Conservation (phyloP, 768 basidiomycete genomes). For the Pleurotus eryngii region DNA sequence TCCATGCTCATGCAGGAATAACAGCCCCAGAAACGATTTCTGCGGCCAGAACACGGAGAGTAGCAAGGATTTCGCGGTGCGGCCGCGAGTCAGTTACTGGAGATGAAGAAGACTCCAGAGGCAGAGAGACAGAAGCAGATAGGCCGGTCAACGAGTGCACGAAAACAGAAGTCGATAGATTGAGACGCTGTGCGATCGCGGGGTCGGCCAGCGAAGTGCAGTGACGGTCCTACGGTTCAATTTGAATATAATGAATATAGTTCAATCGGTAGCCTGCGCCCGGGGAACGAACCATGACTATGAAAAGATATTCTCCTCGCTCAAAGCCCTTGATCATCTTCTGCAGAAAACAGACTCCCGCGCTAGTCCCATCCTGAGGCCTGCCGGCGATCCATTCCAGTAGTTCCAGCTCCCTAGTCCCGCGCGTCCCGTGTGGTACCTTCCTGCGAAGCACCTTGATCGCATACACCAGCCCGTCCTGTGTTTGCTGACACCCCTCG, state of each 20-base stretch:
- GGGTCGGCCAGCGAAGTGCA: slow-evolving; percentile 27
- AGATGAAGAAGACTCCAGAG: slow-evolving; percentile 1
- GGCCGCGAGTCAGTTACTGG: slow-evolving; percentile 5
- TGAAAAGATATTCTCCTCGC: slow-evolving; percentile 17
- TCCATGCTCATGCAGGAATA: slow-evolving; percentile 51
- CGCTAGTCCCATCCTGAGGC: not conserved
- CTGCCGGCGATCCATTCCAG: slow-evolving; percentile 16
- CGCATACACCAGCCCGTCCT: slow-evolving; percentile 12
- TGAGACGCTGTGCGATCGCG: slow-evolving; percentile 23
- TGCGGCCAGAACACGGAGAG: slow-evolving; percentile 26
- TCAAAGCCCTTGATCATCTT: slow-evolving; percentile 18
- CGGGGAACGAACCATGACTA: slow-evolving; percentile 20
- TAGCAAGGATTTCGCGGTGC: slow-evolving; percentile 11
- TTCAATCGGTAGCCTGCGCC: not conserved
- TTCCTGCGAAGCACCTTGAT: slow-evolving; percentile 20
- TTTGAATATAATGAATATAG: not conserved
- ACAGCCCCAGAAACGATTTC: slow-evolving; percentile 30
- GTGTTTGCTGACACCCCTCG: slow-evolving; percentile 2
- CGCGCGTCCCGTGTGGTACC: not conserved
- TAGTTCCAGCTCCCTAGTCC: slow-evolving; percentile 16
- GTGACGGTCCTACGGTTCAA: slow-evolving; percentile 16
- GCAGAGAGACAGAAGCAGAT: slow-evolving; percentile 12
- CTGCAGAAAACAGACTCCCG: slow-evolving; percentile 22
- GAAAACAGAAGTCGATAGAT: slow-evolving; percentile 6
- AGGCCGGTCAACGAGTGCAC: not conserved